A percentile compares a stretch with the other conserved stretches of the same genome.
Conservation (phyloP, 78 protist genomes). For the Cavenderia fasciculata region DNA sequence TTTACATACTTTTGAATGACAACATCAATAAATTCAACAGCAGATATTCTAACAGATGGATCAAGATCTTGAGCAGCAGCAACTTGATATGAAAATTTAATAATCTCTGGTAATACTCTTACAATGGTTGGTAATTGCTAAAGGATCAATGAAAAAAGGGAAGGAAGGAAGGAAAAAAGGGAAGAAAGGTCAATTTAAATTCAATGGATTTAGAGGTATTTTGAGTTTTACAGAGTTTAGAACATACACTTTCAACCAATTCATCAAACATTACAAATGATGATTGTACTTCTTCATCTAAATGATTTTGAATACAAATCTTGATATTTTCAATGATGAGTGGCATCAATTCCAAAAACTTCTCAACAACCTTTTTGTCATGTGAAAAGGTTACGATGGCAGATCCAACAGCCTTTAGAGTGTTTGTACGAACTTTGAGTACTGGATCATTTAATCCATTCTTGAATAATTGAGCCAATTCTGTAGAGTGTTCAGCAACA, state of each 20-base stretch:
- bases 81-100: constrained; percentile 15
- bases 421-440: constrained; percentile 11
- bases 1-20: constrained; percentile 26
- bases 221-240: too few relatives aligned
- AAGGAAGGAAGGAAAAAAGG: too few relatives aligned
- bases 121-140: constrained; percentile 7
- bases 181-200: too few relatives aligned
- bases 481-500: background rate
- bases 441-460: constrained; percentile 34
- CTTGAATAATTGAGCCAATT: constrained; percentile 2
- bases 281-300: constrained; percentile 66
- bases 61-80: constrained; percentile 11
- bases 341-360: constrained; percentile 51
- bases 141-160: too few relatives aligned
- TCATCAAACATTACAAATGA: constrained; percentile 78
- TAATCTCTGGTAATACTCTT: constrained; percentile 11
- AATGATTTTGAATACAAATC: constrained; percentile 34
- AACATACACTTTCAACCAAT: constrained; percentile 44
- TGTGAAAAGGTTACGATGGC: background rate
- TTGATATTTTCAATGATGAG: constrained; percentile 34
- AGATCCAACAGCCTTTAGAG: constrained; percentile 67
- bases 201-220: too few relatives aligned
- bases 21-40: constrained; percentile 30
- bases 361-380: background rate
- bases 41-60: constrained; percentile 31